A percentile compares a stretch with the other conserved stretches of the same genome.
phyloP scores from a whole-genome alignment of 2,329 filamentous ascomycete species.

The Samsoniella hepiali region DNA sequence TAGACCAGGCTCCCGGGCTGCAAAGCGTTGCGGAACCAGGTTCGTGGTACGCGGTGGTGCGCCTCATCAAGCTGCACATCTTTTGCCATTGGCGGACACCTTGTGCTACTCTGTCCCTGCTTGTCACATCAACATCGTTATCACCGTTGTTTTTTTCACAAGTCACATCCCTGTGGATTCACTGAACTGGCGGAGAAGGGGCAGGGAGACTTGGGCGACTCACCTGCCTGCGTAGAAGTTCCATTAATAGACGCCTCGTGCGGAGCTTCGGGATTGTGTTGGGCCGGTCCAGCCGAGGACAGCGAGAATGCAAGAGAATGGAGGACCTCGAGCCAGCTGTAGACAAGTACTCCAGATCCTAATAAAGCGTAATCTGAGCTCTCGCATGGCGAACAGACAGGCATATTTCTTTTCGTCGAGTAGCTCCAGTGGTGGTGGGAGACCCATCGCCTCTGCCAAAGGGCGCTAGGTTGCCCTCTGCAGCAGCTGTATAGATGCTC shows the following conservation, averaged over 20 bases:
- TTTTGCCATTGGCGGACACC: neutral
- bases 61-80: conserved; percentile 2
- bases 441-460: neutral
- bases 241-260: conserved; percentile 10
- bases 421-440: neutral
- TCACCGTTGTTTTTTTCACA: conserved; percentile 3
- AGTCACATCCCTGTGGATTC: conserved; percentile 8
- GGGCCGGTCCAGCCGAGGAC: neutral
- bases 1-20: conserved; percentile 4
- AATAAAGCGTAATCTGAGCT: neutral
- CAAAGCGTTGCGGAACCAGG: conserved; percentile 16
- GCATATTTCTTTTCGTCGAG: neutral
- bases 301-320: neutral
- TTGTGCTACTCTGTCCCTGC: neutral
- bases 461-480: neutral
- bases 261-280: conserved; percentile 6
- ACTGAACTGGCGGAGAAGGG: neutral
- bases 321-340: neutral
- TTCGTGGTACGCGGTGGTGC: conserved; percentile 15
- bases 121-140: conserved; percentile 10
- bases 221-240: neutral
- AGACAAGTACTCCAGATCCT: neutral
- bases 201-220: neutral
- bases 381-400: neutral
- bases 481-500: neutral